These are phyloP conservation scores for Metschnikowia kofuensis DNA, from an alignment of 805 yeast species.

Conservation along the genomic window DNA sequence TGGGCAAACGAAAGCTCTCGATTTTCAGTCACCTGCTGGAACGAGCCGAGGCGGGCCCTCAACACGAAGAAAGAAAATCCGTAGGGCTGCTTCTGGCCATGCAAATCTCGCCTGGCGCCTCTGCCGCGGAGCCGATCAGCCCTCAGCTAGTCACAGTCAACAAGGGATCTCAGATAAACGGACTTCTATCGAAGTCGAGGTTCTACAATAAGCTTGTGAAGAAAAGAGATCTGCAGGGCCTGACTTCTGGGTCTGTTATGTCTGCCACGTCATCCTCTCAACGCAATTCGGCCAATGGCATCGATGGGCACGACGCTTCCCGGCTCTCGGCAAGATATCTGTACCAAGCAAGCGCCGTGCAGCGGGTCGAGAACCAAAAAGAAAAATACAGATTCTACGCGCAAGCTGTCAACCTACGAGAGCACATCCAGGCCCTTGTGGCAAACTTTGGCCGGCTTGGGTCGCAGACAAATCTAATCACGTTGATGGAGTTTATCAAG, in stretches of 20 bases:
- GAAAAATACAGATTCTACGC: slow-evolving; percentile 35
- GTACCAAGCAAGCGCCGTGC: slow-evolving; percentile 9
- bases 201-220: slow-evolving; percentile 37
- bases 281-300: slow-evolving; percentile 17
- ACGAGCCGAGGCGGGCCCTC: neutral
- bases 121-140: slow-evolving; percentile 1
- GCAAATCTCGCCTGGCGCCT: slow-evolving; percentile 1
- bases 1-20: slow-evolving; percentile 13
- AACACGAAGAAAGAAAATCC: slow-evolving; percentile 1
- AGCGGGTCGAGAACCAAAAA: slow-evolving; percentile 29
- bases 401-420: slow-evolving; percentile 23
- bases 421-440: slow-evolving; percentile 12
- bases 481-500: slow-evolving; percentile 36
- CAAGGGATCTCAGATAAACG: slow-evolving; percentile 16
- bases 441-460: slow-evolving; percentile 12
- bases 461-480: slow-evolving; percentile 19
- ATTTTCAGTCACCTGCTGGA: slow-evolving; percentile 9
- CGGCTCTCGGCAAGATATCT: slow-evolving; percentile 18
- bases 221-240: slow-evolving; percentile 32
- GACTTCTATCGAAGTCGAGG: slow-evolving; percentile 31
- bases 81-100: neutral
- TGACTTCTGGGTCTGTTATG: slow-evolving; percentile 15
- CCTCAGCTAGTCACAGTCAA: neutral
- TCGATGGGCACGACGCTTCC: slow-evolving; percentile 13
- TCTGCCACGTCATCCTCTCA: slow-evolving; percentile 25